Evolutionary conservation across 805 yeast genomes (phyloP), one percentile per base, ranked within the genome.

Genomic region (Nakazawaea molendinolei): DNA sequence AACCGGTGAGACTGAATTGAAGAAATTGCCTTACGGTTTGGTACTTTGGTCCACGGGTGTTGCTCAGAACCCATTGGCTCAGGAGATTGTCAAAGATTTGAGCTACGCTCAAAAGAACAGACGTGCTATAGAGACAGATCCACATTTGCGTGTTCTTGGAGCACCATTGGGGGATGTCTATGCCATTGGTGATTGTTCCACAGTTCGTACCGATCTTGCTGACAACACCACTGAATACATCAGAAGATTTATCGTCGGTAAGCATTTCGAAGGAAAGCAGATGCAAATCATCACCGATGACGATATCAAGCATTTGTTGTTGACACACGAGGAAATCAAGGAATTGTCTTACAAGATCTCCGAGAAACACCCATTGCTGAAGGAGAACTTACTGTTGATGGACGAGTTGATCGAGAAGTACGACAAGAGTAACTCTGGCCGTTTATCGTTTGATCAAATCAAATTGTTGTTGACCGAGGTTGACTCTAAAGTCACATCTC

Each of bases 1-100:
- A 17, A 65, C 69, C 14, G 73, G 72, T 14, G 58, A 55, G 22
- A 27, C 45, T 33, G 61, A 59, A 27, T 46, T 51, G 27, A 73
- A 69, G 51, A 68, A 70, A 40, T 54, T 80, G 34, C 80, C 85
- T 31, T 79, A 69, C 42, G 87, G 87, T 9, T 53, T 80, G 24
- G 77, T 86, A 51, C 52, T 80, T 31, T 80, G 87, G 87, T 78
- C 86, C 1, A 80, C 87, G 1, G 87, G 87, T 42, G 83, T 79
- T 26, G 74, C 82, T 5, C 79, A 74, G 46, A 70, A 75, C 42
- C 81, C 79, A 12, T 52, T 80, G 33, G 78, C 84, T 6, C 67
- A 68, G 50, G 67, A 66, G 25, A 63, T 80, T 29, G 79, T 71
- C 31, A 56, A 63, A 15, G 54, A 63, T n/a, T 58, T 80, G 24